phyloP scores from a whole-genome alignment of 2,329 filamentous ascomycete genomes.

The Alternaria sp. region DNA sequence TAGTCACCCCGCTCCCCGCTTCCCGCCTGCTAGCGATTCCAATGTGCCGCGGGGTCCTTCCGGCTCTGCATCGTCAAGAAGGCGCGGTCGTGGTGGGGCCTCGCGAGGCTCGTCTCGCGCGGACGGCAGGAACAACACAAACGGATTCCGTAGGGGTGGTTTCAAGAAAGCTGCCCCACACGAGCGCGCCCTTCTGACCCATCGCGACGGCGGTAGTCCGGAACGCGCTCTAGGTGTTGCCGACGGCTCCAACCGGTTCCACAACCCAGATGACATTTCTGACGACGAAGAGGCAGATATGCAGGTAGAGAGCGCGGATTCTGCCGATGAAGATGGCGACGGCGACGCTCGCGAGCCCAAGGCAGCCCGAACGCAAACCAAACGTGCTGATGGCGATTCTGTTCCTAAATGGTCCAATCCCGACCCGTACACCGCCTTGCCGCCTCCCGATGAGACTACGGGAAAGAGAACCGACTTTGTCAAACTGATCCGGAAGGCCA shows the following conservation, averaged over 20 bases:
- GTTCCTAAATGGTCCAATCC: conserved; percentile 92
- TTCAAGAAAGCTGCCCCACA: conserved; percentile 47
- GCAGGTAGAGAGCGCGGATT: conserved; percentile 37
- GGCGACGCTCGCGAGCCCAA: conserved; percentile 30
- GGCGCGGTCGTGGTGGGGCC: conserved; percentile 27
- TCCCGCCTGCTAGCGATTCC: conserved; percentile 36
- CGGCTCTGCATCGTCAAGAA: conserved; percentile 7
- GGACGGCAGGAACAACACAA: conserved; percentile 25
- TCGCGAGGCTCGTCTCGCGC: conserved; percentile 20
- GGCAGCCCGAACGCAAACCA: conserved; percentile 23
- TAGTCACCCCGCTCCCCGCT: conserved; percentile 34
- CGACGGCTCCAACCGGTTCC: conserved; percentile 50
- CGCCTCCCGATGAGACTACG: conserved; percentile 73
- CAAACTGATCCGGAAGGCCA: conserved; percentile 88
- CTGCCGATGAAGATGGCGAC: conserved; percentile 20
- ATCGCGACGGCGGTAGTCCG: conserved; percentile 51
- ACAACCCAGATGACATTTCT: conserved; percentile 48
- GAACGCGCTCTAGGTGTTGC: conserved; percentile 56
- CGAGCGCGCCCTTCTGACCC: conserved; percentile 53
- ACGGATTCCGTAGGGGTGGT: conserved; percentile 21
- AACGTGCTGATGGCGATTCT: conserved; percentile 39
- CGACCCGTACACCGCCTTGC: conserved; percentile 88
- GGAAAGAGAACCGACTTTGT: conserved; percentile 86
- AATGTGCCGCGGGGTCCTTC: conserved; percentile 23
- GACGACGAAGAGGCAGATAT: conserved; percentile 47